These are phyloP conservation scores for Colletotrichum sp. DNA, from an alignment of 2,329 filamentous ascomycete species.

Conservation along the genomic window DNA sequence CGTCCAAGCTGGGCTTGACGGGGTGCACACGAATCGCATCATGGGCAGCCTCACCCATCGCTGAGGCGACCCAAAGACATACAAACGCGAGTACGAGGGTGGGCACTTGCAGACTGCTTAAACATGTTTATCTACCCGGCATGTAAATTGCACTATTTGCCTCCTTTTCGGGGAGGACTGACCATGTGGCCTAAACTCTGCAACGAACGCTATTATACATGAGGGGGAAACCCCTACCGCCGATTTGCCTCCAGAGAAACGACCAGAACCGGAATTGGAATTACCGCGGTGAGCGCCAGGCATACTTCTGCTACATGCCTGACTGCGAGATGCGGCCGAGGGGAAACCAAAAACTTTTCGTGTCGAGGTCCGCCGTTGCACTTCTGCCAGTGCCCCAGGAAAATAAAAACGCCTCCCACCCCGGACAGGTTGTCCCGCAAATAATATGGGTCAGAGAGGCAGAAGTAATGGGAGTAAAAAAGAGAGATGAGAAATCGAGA, in stretches of 20 bases:
- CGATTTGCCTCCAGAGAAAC: background rate
- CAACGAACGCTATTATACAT: conserved; percentile 22
- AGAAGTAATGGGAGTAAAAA: background rate
- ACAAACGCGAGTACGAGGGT: background rate
- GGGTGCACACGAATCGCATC: no score
- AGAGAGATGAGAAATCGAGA: conserved; percentile 19
- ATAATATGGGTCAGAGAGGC: background rate
- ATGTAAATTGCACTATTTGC: background rate
- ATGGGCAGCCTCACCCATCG: background rate
- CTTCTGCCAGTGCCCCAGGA: background rate
- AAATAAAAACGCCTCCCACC: conserved; percentile 13
- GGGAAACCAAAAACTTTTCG: conserved; percentile 17
- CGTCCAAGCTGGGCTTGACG: no score
- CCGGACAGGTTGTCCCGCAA: conserved; percentile 3
- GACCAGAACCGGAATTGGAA: conserved; percentile 1
- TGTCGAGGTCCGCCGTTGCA: conserved; percentile 11
- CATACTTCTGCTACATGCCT: background rate
- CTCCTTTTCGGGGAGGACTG: background rate
- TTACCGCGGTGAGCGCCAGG: background rate
- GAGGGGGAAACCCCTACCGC: background rate
- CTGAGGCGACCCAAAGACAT: background rate
- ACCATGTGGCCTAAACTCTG: conserved; percentile 14
- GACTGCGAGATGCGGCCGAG: background rate
- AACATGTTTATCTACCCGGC: background rate
- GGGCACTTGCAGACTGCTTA: background rate